Conservation (phyloP, 495 filamentous ascomycete genomes). For the Penicillium flavigenum region DNA sequence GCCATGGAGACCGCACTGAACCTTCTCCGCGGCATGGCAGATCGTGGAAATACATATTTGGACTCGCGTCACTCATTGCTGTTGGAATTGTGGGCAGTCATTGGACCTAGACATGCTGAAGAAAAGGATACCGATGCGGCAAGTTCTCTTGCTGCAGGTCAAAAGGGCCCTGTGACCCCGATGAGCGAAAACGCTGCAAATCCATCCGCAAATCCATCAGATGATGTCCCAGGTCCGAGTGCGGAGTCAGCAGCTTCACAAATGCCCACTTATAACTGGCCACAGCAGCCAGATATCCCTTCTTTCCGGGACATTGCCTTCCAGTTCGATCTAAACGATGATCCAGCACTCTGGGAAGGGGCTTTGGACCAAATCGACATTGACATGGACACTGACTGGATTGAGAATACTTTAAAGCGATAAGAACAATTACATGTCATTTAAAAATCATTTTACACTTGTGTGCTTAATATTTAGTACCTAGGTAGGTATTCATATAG, state of each 20-base stretch:
- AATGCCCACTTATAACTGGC: slow-evolving; percentile 21
- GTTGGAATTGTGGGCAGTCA: slow-evolving; percentile 33
- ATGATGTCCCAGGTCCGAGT: background rate
- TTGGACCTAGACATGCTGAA: slow-evolving; percentile 21
- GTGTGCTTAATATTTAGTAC: background rate
- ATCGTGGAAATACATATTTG: slow-evolving; percentile 49
- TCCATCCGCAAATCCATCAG: slow-evolving; percentile 8
- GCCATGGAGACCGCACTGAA: slow-evolving; percentile 45
- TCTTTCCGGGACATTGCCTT: slow-evolving; percentile 37
- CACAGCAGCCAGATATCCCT: slow-evolving; percentile 24
- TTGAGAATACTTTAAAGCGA: slow-evolving; percentile 36
- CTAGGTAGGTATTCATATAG: background rate
- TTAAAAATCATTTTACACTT: background rate
- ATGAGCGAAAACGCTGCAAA: slow-evolving; percentile 20
- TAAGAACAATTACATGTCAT: slow-evolving; percentile 8
- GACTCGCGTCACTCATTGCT: slow-evolving; percentile 43
- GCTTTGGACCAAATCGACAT: slow-evolving; percentile 41
- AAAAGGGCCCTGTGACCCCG: slow-evolving; percentile 16
- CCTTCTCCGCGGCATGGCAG: slow-evolving; percentile 46
- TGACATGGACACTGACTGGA: slow-evolving; percentile 45
- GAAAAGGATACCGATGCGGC: background rate
- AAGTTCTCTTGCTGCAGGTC: background rate
- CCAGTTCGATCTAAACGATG: slow-evolving; percentile 39
- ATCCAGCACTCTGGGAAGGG: slow-evolving; percentile 40
- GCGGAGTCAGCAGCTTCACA: background rate